Percentiles rank a stretch among this genome's conserved stretches.
phyloP scores from a whole-genome alignment of 2,329 filamentous ascomycete species.

The Achaetomium macrosporum region DNA sequence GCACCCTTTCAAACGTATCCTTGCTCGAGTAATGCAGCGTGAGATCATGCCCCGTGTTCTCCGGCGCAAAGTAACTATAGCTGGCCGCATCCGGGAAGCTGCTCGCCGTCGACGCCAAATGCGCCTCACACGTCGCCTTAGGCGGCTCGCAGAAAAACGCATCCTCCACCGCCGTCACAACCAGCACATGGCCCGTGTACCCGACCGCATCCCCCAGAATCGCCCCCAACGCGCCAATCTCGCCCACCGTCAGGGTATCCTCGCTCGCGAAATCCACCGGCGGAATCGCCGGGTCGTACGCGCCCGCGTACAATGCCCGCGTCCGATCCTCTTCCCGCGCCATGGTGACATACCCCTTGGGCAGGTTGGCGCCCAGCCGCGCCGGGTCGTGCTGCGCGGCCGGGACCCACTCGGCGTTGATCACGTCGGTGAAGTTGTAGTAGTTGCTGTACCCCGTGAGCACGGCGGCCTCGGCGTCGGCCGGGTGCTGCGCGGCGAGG shows the following conservation, averaged over 20 bases:
- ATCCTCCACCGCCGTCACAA: slow-evolving; percentile 13
- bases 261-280: slow-evolving; percentile 10
- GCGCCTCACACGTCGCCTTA: slow-evolving; percentile 7
- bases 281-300: slow-evolving; percentile 3
- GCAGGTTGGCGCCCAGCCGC: not conserved
- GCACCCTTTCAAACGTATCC: slow-evolving; percentile 20
- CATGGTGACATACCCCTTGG: slow-evolving; percentile 13
- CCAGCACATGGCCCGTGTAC: slow-evolving; percentile 10
- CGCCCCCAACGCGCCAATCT: slow-evolving; percentile 8
- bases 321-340: not conserved
- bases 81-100: slow-evolving; percentile 9
- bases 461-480: slow-evolving; percentile 11
- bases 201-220: slow-evolving; percentile 1
- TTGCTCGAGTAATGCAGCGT: slow-evolving; percentile 14
- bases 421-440: slow-evolving; percentile 9
- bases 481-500: slow-evolving; percentile 4
- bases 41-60: slow-evolving; percentile 13
- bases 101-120: not conserved
- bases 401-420: not conserved
- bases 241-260: slow-evolving; percentile 14
- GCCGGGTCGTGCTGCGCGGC: not conserved
- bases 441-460: slow-evolving; percentile 14
- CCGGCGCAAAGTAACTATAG: slow-evolving; percentile 5
- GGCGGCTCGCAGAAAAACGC: slow-evolving; percentile 11
- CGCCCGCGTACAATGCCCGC: slow-evolving; percentile 1